These are phyloP conservation scores for Starmerella etchellsii DNA, from an alignment of 805 yeast genomes.

Conservation along the genomic window DNA sequence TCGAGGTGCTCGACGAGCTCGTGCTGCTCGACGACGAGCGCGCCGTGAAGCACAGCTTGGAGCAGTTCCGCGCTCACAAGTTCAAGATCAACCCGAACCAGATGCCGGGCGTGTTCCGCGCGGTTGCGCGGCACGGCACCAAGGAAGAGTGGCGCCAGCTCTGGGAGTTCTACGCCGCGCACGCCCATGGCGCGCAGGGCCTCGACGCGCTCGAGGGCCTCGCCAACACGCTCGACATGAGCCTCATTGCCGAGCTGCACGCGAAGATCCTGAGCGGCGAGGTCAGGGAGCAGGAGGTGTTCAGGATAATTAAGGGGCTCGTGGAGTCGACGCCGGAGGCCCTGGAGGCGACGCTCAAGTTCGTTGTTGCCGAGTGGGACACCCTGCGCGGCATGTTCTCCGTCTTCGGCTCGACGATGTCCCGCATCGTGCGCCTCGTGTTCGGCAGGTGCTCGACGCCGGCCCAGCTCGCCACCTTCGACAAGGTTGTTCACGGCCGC, in stretches of 20 bases:
- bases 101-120: slow-evolving; percentile 48
- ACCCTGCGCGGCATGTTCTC: slow-evolving; percentile 54
- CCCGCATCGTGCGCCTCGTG: neutral
- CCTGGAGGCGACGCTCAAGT: slow-evolving; percentile 61
- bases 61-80: slow-evolving; percentile 49
- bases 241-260: slow-evolving; percentile 44
- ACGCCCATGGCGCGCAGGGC: slow-evolving; percentile 53
- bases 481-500: neutral
- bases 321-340: slow-evolving; percentile 37
- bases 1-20: slow-evolving; percentile 35
- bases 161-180: slow-evolving; percentile 45
- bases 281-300: slow-evolving; percentile 55
- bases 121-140: slow-evolving; percentile 57
- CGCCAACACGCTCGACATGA: slow-evolving; percentile 46
- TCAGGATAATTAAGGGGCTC: slow-evolving; percentile 66
- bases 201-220: slow-evolving; percentile 54
- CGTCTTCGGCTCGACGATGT: slow-evolving; percentile 63
- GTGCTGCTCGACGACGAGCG: slow-evolving; percentile 27
- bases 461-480: slow-evolving; percentile 1
- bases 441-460: neutral
- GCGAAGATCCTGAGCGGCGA: slow-evolving; percentile 44
- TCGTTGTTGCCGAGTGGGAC: slow-evolving; percentile 68
- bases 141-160: slow-evolving; percentile 50
- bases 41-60: slow-evolving; percentile 26
- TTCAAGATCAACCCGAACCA: slow-evolving; percentile 58